Evolutionary conservation across 495 filamentous ascomycete species (phyloP), one percentile per base, ranked within the genome.

Genomic region (Cercophora newfieldiana): DNA sequence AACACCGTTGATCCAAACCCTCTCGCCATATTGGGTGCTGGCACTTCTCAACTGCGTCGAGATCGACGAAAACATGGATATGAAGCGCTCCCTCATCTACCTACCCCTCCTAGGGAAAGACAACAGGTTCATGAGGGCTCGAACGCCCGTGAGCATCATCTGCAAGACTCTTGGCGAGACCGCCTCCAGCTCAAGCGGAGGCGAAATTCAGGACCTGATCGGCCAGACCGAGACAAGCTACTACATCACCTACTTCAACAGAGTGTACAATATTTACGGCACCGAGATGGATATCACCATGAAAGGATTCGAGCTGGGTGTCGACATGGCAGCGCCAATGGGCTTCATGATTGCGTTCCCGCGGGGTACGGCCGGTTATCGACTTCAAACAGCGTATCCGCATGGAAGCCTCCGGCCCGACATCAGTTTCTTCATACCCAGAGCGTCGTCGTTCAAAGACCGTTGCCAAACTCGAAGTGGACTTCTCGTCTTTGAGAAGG

Each of bases 21-120:
- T 74, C 21, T 74, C 71, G 1, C 71, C 71, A 1, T 74, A 71
- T 56, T 74, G 71, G 71, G 67, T 72, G 24, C 56, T 74, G 12
- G 71, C 71, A 6, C 33, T 69, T 7, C 61, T 74, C 26, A 72
- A 74, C 47, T 74, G 71, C 50, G 65, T 70, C 26, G 65, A 74
- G 16, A 53, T 74, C 3, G 67, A 69, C 8, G n/a, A 24, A 7
- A 4, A 22, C 0, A 19, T 57, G 1, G 28, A 63, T 31, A 66
- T 70, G 64, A 31, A 53, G 0, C 64, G 69, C 7, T 66, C 68
- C 0, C 54, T 68, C 5, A 63, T 74, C 4, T 74, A 61, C 14
- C 47, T 74, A 0, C 69, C 71, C 3, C 71, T 74, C 14, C 61
- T 74, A 14, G 69, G 71, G 7, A 74, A 69, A 33, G 67, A 74